Evolutionary conservation across 2,329 filamentous ascomycete species (phyloP).

Genomic region (Sphaerulina musiva): DNA sequence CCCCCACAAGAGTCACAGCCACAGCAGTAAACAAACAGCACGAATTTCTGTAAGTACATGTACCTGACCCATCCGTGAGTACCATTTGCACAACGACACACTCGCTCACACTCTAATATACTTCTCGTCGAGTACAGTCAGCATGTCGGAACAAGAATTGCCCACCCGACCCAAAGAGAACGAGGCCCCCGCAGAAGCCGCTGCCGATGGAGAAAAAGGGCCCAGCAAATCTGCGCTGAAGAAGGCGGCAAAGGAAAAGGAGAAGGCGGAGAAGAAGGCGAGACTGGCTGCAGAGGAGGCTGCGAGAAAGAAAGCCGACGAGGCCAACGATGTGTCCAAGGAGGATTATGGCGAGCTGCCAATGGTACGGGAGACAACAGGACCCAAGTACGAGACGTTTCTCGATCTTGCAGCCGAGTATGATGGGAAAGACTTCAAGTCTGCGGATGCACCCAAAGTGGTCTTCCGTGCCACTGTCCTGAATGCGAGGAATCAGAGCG

Average conservation of each 20-base stretch:
- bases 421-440: conserved; percentile 36
- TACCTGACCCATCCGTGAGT: background rate
- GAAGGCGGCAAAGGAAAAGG: conserved; percentile 84
- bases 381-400: conserved; percentile 55
- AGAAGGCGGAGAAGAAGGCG: conserved; percentile 66
- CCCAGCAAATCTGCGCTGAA: conserved; percentile 75
- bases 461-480: conserved; percentile 75
- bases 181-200: conserved; percentile 13
- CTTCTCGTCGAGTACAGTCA: background rate
- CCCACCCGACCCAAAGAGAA: conserved; percentile 31
- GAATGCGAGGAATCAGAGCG: conserved; percentile 79
- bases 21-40: background rate
- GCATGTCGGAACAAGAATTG: conserved; percentile 13
- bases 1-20: background rate
- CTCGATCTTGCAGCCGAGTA: conserved; percentile 56
- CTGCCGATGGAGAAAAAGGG: conserved; percentile 36
- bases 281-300: conserved; percentile 63
- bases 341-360: conserved; percentile 73
- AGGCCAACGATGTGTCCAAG: conserved; percentile 58
- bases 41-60: background rate
- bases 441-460: conserved; percentile 47
- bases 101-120: background rate
- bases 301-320: conserved; percentile 59
- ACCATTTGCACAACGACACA: background rate
- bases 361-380: conserved; percentile 39